These are phyloP conservation scores for Pythium scleroteichum DNA, from an alignment of 352 stramenopile species.

Conservation along the genomic window DNA sequence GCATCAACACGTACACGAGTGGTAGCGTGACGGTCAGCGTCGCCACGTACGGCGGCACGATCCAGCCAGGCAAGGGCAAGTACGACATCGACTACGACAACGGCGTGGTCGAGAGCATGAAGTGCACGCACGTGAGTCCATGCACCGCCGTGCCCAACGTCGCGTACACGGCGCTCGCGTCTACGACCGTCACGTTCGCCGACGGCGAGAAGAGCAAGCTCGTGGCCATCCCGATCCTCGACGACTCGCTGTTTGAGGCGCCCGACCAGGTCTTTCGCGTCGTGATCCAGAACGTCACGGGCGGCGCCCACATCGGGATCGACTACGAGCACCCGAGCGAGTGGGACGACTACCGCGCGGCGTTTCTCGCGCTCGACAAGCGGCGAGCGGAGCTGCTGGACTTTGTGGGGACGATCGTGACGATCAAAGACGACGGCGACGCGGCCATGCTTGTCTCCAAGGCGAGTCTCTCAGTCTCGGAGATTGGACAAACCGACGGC, in stretches of 20 bases:
- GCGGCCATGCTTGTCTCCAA: constrained; percentile 66
- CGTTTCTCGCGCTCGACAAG: constrained; percentile 46
- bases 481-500: constrained; percentile 61
- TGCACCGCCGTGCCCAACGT: constrained; percentile 48
- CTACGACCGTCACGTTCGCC: constrained; percentile 53
- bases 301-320: constrained; percentile 58
- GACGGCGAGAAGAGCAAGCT: constrained; percentile 42
- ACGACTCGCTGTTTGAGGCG: constrained; percentile 66
- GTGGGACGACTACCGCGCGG: constrained; percentile 44
- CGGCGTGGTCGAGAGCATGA: constrained; percentile 41
- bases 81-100: constrained; percentile 65
- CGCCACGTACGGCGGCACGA: constrained; percentile 52
- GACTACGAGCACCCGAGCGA: constrained; percentile 62
- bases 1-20: constrained; percentile 65
- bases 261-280: constrained; percentile 71
- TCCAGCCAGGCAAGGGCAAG: constrained; percentile 43
- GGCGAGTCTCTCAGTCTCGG: constrained; percentile 57
- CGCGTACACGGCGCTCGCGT: constrained; percentile 50
- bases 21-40: constrained; percentile 57
- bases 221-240: constrained; percentile 51
- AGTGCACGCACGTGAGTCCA: constrained; percentile 66
- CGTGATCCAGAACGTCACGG: constrained; percentile 40
- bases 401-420: constrained; percentile 68
- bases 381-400: constrained; percentile 40
- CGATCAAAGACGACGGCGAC: constrained; percentile 66